Conservation (phyloP, 768 basidiomycete species). For the Tricholoma matsutake region DNA sequence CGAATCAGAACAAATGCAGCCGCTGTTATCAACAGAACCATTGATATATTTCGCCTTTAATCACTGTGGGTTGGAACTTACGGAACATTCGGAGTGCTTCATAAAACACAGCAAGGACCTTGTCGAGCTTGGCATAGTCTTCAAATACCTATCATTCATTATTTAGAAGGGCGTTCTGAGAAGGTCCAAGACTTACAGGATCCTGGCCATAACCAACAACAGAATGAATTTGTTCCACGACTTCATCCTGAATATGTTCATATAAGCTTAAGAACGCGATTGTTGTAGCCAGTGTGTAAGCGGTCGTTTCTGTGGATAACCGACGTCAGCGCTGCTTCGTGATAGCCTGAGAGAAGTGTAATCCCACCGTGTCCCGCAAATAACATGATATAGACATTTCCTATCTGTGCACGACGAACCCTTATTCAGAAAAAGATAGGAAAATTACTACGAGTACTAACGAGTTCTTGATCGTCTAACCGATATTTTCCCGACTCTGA, state of each 20-base stretch:
- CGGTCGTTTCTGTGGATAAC: slow-evolving; percentile 39
- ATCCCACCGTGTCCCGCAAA: slow-evolving; percentile 56
- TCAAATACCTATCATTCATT: slow-evolving; percentile 30
- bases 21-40: slow-evolving; percentile 23
- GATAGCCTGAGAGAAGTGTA: not conserved
- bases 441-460: slow-evolving; percentile 14
- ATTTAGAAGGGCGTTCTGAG: not conserved
- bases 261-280: slow-evolving; percentile 41
- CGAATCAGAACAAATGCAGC: slow-evolving; percentile 40
- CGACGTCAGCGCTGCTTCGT: not conserved
- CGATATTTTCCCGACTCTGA: slow-evolving; percentile 37
- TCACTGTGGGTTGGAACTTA: slow-evolving; percentile 21
- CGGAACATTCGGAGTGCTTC: slow-evolving; percentile 45
- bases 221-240: slow-evolving; percentile 35
- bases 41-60: not conserved
- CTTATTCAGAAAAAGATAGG: not conserved
- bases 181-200: slow-evolving; percentile 24
- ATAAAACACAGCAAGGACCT: slow-evolving; percentile 43
- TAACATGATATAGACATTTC: slow-evolving; percentile 49
- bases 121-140: slow-evolving; percentile 39
- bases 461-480: slow-evolving; percentile 40
- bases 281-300: slow-evolving; percentile 40
- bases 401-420: slow-evolving; percentile 34
- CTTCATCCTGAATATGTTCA: slow-evolving; percentile 41
- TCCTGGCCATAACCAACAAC: slow-evolving; percentile 33